Percentiles rank a stretch among this genome's conserved stretches.
Evolutionary conservation across 495 filamentous ascomycete species (phyloP).

Genomic region (Penicillium argentinense): DNA sequence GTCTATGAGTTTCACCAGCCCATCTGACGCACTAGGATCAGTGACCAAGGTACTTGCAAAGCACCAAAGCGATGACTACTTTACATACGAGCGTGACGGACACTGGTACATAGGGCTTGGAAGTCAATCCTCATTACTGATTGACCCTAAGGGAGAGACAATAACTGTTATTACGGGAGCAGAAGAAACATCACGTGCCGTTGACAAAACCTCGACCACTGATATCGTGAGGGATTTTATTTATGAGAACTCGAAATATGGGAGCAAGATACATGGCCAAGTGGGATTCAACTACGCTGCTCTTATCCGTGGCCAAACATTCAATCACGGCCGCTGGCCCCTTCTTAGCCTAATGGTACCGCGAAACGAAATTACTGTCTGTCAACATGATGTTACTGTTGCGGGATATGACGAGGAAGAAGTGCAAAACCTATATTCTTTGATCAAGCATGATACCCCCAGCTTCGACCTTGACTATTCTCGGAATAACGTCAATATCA

Average conservation of each 20-base stretch:
- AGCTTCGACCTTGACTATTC: too few species aligned
- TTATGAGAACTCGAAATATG: neutral
- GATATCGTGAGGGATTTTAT: slow-evolving; percentile 10
- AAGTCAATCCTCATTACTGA: slow-evolving; percentile 7
- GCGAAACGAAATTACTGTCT: slow-evolving; percentile 4
- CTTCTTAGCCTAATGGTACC: slow-evolving; percentile 14
- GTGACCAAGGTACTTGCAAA: slow-evolving; percentile 7
- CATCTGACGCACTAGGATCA: too few species aligned
- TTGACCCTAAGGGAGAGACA: slow-evolving; percentile 9
- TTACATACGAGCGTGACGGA: slow-evolving; percentile 12
- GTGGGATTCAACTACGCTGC: slow-evolving; percentile 19
- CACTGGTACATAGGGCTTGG: slow-evolving; percentile 17
- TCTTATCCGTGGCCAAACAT: slow-evolving; percentile 6
- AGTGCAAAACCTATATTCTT: too few species aligned
- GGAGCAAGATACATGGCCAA: slow-evolving; percentile 10
- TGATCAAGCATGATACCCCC: too few species aligned
- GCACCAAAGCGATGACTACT: slow-evolving; percentile 7
- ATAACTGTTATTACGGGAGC: neutral
- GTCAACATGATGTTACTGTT: slow-evolving; percentile 3
- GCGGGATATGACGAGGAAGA: slow-evolving; percentile 3
- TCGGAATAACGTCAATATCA: too few species aligned
- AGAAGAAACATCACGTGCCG: neutral
- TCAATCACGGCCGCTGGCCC: slow-evolving; percentile 13
- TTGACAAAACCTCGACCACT: neutral
- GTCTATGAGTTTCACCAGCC: too few species aligned